Conservation (phyloP, 2,329 filamentous ascomycete species). For the Microdochium nivale region DNA sequence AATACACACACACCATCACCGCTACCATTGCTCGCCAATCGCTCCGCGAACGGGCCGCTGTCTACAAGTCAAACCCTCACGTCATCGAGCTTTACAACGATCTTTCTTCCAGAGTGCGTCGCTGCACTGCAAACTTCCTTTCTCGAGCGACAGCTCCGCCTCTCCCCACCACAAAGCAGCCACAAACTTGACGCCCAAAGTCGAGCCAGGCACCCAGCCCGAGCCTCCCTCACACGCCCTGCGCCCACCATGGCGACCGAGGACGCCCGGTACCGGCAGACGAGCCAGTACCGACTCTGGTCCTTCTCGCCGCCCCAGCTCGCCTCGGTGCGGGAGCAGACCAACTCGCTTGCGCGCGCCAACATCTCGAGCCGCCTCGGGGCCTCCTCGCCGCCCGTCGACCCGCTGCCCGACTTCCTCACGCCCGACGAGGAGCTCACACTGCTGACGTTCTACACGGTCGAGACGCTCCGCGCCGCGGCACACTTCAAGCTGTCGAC, state of each 20-base stretch:
- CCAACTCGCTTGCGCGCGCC: constrained; percentile 63
- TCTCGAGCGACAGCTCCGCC: too few relatives aligned
- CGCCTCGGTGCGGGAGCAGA: constrained; percentile 62
- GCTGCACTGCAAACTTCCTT: too few relatives aligned
- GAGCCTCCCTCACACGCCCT: neutral
- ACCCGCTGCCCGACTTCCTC: constrained; percentile 64
- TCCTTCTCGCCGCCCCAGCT: constrained; percentile 75
- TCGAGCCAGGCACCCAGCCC: neutral
- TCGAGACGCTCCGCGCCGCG: constrained; percentile 48
- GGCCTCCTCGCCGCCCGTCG: constrained; percentile 36
- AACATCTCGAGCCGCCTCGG: constrained; percentile 53
- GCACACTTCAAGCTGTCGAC: constrained; percentile 42
- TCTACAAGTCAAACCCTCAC: too few relatives aligned
- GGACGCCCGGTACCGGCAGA: constrained; percentile 83
- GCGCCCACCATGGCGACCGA: constrained; percentile 60
- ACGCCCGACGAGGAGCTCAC: constrained; percentile 75
- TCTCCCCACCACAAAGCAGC: too few relatives aligned
- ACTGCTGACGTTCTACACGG: constrained; percentile 70
- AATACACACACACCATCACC: too few relatives aligned
- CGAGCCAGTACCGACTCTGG: constrained; percentile 88
- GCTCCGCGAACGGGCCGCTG: too few relatives aligned
- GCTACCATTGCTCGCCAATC: too few relatives aligned
- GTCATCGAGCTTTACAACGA: too few relatives aligned
- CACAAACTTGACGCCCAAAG: too few relatives aligned
- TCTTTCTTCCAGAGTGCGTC: too few relatives aligned